Evolutionary conservation across 495 filamentous ascomycete species (phyloP), one percentile per base, ranked within the genome.

Genomic region (Cercophora scortea): DNA sequence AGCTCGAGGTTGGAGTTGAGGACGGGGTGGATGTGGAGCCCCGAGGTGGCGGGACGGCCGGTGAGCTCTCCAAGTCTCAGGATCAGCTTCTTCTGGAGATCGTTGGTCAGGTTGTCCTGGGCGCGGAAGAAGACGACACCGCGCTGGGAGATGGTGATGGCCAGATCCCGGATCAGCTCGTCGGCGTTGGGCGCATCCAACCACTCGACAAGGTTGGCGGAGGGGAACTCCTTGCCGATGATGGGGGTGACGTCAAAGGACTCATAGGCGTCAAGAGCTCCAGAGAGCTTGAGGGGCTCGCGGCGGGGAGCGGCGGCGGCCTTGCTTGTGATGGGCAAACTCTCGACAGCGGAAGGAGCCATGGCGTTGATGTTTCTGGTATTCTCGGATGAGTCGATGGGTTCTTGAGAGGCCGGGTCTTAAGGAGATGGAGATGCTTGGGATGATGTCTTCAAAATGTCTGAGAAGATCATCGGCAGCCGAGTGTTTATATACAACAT

Each of bases 51-150:
- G 0, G 85, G 84, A 45, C 85, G 79, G 33, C 84, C 86, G 1
- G 82, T 77, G 15, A 83, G 69, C 51, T 80, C 69, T 1, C 86
- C 86, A 0, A 90, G 75, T 8, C 75, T 71, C 42, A 84, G 72
- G 15, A 78, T 73, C 11, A 89, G 73, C 47, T 80, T 74, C 62
- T 89, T 90, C 53, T 73, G 69, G 13, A 70, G 64, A 3, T 73
- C 69, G 45, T 72, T 66, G 51, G 64, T 67, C 35, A 73, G 61
- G 49, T 61, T 72, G 57, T 87, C 78, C 60, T 90, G 87, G 18
- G 78, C 76, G 13, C 86, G 84, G 70, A 91, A 88, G 68, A 89
- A 90, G 32, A 90, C 87, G 0, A 91, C 87, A 1, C 86, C 85
- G 0, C 86, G 78, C 58, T 84, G 82, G n/a, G 86, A 89, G 56